Conservation (phyloP, 805 yeast species). For the Metschnikowia picachoensis region DNA sequence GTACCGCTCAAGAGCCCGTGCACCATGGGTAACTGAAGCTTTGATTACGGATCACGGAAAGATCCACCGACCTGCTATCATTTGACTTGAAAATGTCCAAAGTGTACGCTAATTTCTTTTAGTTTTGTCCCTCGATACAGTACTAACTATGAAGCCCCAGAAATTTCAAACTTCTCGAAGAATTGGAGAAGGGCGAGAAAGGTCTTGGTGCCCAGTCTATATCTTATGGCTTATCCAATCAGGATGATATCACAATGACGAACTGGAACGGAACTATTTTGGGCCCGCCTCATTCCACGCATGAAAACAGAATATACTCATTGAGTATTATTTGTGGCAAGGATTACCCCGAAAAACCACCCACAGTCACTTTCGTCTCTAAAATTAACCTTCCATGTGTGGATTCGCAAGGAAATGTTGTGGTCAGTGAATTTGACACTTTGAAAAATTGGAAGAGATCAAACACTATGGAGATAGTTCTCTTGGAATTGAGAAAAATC, state of each 20-base stretch:
- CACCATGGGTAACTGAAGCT: slow-evolving; percentile 1
- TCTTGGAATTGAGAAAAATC: slow-evolving; percentile 76
- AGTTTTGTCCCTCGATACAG: neutral
- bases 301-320: slow-evolving; percentile 90
- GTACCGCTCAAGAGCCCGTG: slow-evolving; percentile 4
- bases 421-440: slow-evolving; percentile 50
- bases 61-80: too few species aligned
- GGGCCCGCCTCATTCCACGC: slow-evolving; percentile 90
- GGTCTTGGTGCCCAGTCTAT: slow-evolving; percentile 96
- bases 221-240: slow-evolving; percentile 87
- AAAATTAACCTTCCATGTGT: slow-evolving; percentile 91
- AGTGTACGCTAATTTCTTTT: slow-evolving; percentile 35
- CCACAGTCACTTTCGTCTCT: slow-evolving; percentile 73
- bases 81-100: slow-evolving; percentile 35
- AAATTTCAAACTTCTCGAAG: slow-evolving; percentile 91
- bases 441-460: slow-evolving; percentile 82
- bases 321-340: slow-evolving; percentile 78
- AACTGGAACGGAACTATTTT: slow-evolving; percentile 97
- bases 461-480: slow-evolving; percentile 90
- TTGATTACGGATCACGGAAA: too few species aligned
- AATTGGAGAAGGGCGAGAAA: slow-evolving; percentile 96
- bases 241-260: slow-evolving; percentile 90
- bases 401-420: slow-evolving; percentile 55
- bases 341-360: slow-evolving; percentile 86
- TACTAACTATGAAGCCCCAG: slow-evolving; percentile 59